Conservation (phyloP, 2,329 filamentous ascomycete species). For the Monilinia vaccinii-corymbosi region DNA sequence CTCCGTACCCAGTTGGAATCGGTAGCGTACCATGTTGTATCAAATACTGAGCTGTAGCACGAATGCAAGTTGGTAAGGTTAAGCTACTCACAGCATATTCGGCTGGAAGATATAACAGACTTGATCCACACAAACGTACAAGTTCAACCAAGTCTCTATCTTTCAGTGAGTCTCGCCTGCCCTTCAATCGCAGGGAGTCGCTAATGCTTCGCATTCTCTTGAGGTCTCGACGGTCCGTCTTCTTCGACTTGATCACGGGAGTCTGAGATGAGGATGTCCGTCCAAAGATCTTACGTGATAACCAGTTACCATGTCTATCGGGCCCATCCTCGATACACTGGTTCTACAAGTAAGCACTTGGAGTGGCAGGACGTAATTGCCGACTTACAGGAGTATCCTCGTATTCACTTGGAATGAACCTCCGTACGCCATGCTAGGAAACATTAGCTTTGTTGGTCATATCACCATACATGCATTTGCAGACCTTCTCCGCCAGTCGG, state of each 20-base stretch:
- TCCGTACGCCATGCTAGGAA: slow-evolving; percentile 42
- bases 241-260: slow-evolving; percentile 22
- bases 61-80: slow-evolving; percentile 54
- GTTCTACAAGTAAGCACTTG: neutral
- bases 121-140: slow-evolving; percentile 54
- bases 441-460: neutral
- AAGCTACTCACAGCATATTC: slow-evolving; percentile 50
- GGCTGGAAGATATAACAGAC: slow-evolving; percentile 48
- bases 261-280: slow-evolving; percentile 30
- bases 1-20: neutral
- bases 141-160: slow-evolving; percentile 47
- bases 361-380: neutral
- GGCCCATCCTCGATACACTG: slow-evolving; percentile 11
- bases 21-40: slow-evolving; percentile 46
- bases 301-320: slow-evolving; percentile 31
- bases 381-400: slow-evolving; percentile 18
- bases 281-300: slow-evolving; percentile 32
- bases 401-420: slow-evolving; percentile 21
- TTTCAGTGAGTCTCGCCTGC: slow-evolving; percentile 38
- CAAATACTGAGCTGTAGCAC: slow-evolving; percentile 56
- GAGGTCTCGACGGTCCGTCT: slow-evolving; percentile 19
- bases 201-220: slow-evolving; percentile 46
- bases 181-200: slow-evolving; percentile 41
- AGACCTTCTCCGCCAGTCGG: slow-evolving; percentile 47
- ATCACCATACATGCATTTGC: neutral